Conservation (phyloP, 106 monocot genomes). For the Dioscorea alata region DNA sequence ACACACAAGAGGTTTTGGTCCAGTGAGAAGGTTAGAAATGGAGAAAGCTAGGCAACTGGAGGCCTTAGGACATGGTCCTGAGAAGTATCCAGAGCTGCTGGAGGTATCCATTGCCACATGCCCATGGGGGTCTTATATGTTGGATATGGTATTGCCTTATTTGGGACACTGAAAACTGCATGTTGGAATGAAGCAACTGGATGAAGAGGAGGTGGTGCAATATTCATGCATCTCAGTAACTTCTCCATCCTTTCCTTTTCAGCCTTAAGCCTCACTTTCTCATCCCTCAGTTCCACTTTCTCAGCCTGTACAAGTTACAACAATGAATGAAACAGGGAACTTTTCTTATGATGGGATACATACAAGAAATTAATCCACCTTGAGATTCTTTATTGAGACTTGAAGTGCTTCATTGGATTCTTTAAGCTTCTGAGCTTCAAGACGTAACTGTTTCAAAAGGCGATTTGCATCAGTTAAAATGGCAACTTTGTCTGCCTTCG, state of each 20-base stretch:
- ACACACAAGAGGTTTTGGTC: too few relatives aligned
- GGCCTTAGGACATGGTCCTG: conserved; percentile 71
- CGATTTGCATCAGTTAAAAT: conserved; percentile 48
- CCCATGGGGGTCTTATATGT: conserved; percentile 27
- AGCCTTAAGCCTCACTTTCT: conserved; percentile 62
- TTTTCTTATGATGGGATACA: not conserved
- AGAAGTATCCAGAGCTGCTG: conserved; percentile 58
- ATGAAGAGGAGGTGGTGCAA: conserved; percentile 26
- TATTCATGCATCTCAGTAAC: conserved; percentile 30
- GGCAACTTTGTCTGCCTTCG: conserved; percentile 49
- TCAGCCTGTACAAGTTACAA: conserved; percentile 40
- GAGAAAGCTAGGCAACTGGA: conserved; percentile 51
- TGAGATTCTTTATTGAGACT: conserved; percentile 48
- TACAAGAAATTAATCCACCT: conserved; percentile 24
- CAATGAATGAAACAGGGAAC: not conserved
- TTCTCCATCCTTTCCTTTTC: conserved; percentile 69
- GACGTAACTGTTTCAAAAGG: conserved; percentile 41
- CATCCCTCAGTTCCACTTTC: conserved; percentile 66
- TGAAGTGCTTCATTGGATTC: conserved; percentile 58
- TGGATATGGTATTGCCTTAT: conserved; percentile 36
- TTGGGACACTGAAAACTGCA: conserved; percentile 7
- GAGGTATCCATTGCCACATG: conserved; percentile 86
- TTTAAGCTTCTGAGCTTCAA: conserved; percentile 50
- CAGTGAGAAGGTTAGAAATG: too few relatives aligned
- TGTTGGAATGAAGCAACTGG: conserved; percentile 20